Percentiles rank a stretch among this genome's conserved stretches.
phyloP scores from a whole-genome alignment of 208 protist genomes.

The Crithidia expoeki region DNA sequence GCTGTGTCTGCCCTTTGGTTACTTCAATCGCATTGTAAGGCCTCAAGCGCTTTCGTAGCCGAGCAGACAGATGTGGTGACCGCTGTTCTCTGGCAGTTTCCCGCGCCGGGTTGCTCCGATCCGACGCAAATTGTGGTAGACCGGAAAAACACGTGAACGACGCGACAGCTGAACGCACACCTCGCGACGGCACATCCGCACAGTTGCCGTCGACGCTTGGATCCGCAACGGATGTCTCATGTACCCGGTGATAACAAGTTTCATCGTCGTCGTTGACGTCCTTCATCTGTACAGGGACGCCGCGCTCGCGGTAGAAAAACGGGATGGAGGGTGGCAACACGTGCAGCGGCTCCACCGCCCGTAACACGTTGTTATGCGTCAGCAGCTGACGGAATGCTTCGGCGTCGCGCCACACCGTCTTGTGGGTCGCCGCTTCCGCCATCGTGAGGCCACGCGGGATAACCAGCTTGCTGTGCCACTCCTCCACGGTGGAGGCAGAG shows the following conservation, averaged over 20 bases:
- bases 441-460: background rate
- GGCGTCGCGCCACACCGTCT: background rate
- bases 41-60: slow-evolving; percentile 24
- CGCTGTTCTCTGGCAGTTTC: background rate
- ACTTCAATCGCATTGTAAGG: background rate
- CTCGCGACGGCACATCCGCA: background rate
- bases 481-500: background rate
- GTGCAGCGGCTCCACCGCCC: background rate
- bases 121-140: background rate
- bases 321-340: slow-evolving; percentile 1
- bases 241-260: background rate
- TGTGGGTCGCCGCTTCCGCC: background rate
- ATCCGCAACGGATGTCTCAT: background rate
- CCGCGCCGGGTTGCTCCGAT: background rate
- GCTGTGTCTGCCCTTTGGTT: background rate
- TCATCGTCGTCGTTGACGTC: background rate
- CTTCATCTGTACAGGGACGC: background rate
- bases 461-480: slow-evolving; percentile 1
- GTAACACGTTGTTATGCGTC: background rate
- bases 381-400: slow-evolving; percentile 4
- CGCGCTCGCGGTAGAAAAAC: slow-evolving; percentile 18
- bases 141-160: slow-evolving; percentile 43
- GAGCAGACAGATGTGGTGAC: background rate
- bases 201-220: background rate
- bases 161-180: slow-evolving; percentile 17